A percentile compares a stretch with the other conserved stretches of the same genome.
Conservation (phyloP, 768 basidiomycete genomes). For the Polyporus arcularius region DNA sequence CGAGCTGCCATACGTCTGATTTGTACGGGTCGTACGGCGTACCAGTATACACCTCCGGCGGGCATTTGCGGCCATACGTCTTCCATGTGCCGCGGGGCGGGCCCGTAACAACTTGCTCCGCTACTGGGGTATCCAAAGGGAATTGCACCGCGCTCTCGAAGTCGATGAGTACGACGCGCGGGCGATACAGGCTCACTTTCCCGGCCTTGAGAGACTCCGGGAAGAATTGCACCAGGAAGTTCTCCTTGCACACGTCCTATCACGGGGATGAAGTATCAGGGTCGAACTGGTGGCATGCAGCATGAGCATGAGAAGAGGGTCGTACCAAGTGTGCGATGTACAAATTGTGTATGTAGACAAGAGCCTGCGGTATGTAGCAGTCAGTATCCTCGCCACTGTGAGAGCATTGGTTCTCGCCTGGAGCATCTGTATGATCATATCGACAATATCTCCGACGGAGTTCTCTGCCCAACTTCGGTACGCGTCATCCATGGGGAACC, state of each 20-base stretch:
- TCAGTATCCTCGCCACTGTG: too few relatives aligned
- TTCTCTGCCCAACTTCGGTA: conserved; percentile 31
- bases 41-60: not conserved
- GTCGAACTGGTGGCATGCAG: not conserved
- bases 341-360: not conserved
- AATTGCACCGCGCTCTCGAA: not conserved
- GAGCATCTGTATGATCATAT: conserved; percentile 33
- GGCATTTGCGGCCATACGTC: not conserved
- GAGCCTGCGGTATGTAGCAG: not conserved
- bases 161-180: not conserved
- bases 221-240: conserved; percentile 35
- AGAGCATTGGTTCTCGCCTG: conserved; percentile 22
- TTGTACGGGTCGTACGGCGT: conserved; percentile 4
- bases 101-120: not conserved
- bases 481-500: conserved; percentile 3
- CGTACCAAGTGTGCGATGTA: not conserved
- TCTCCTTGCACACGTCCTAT: conserved; percentile 35
- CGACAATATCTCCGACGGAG: conserved; percentile 32
- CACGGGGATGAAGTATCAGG: not conserved
- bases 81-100: not conserved
- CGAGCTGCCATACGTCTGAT: conserved; percentile 4
- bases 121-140: not conserved
- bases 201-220: conserved; percentile 29
- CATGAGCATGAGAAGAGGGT: not conserved
- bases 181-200: conserved; percentile 8